phyloP scores from a whole-genome alignment of 2,329 filamentous ascomycete species.

The Verticillium klebahnii region DNA sequence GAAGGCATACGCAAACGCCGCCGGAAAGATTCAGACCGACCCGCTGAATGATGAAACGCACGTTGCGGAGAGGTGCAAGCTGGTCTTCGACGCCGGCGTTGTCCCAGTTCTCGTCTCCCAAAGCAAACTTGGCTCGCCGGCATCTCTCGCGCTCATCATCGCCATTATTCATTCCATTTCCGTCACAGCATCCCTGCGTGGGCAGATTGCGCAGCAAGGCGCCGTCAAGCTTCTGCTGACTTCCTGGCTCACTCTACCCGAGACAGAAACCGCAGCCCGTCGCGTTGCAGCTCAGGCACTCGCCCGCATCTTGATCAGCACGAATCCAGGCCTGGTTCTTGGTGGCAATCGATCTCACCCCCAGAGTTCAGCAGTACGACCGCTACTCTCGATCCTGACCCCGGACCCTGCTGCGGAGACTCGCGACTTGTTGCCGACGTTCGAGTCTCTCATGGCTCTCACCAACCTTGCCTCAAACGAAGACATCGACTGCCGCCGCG shows the following conservation, averaged over 20 bases:
- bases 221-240: slow-evolving; percentile 79
- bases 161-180: slow-evolving; percentile 76
- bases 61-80: slow-evolving; percentile 70
- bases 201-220: slow-evolving; percentile 87
- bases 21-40: slow-evolving; percentile 60
- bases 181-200: slow-evolving; percentile 67
- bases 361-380: slow-evolving; percentile 74
- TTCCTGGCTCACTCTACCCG: slow-evolving; percentile 58
- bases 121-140: slow-evolving; percentile 66
- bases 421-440: slow-evolving; percentile 79
- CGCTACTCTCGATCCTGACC: slow-evolving; percentile 69
- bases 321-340: slow-evolving; percentile 81
- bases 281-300: slow-evolving; percentile 73
- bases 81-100: slow-evolving; percentile 72
- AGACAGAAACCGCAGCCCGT: slow-evolving; percentile 40
- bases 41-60: slow-evolving; percentile 71
- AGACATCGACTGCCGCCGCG: slow-evolving; percentile 56
- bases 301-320: slow-evolving; percentile 80
- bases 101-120: slow-evolving; percentile 74
- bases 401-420: slow-evolving; percentile 58
- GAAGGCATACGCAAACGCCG: slow-evolving; percentile 88
- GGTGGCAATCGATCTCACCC: slow-evolving; percentile 69
- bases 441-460: slow-evolving; percentile 85
- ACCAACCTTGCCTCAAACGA: slow-evolving; percentile 89
- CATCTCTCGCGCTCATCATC: slow-evolving; percentile 67